These are phyloP conservation scores for Oropetium thomaeum DNA, from an alignment of 176 grass and related monocot genomes.

Conservation along the genomic window DNA sequence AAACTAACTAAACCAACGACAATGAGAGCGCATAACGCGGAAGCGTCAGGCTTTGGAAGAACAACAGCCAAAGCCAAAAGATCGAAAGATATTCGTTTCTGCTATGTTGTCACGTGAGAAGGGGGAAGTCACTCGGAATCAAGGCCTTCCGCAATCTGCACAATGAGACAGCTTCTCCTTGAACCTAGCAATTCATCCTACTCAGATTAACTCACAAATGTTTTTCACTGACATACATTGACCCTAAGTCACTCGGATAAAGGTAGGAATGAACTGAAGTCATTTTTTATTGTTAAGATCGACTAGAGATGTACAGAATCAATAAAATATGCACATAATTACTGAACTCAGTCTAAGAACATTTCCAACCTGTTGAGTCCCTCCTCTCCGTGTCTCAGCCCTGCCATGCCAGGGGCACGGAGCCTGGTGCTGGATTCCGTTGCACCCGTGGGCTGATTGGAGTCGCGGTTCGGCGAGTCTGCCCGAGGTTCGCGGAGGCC, in stretches of 20 bases:
- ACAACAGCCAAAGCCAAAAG: not conserved
- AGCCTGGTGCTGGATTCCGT: not conserved
- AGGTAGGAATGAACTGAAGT: not conserved
- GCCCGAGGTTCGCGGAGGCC: not conserved
- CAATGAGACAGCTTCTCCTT: not conserved
- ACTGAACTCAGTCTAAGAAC: not conserved
- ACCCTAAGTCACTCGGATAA: conserved; percentile 6
- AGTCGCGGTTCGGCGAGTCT: not conserved
- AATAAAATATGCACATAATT: not conserved
- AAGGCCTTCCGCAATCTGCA: not conserved
- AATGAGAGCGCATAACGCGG: not conserved
- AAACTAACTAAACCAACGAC: not conserved
- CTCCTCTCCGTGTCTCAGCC: not conserved
- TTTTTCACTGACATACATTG: not conserved
- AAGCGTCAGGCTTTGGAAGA: not conserved
- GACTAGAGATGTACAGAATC: not conserved
- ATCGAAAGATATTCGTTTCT: not conserved
- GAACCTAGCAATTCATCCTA: not conserved
- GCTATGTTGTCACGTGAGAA: not conserved
- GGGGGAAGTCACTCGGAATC: not conserved
- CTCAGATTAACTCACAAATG: not conserved
- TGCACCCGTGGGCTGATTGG: conserved; percentile 14
- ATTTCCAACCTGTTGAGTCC: not conserved
- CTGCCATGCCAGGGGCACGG: not conserved
- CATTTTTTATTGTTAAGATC: not conserved